Evolutionary conservation across 495 filamentous ascomycete species (phyloP), one percentile per base, ranked within the genome.

Genomic region (Aspergillus cavernicola): DNA sequence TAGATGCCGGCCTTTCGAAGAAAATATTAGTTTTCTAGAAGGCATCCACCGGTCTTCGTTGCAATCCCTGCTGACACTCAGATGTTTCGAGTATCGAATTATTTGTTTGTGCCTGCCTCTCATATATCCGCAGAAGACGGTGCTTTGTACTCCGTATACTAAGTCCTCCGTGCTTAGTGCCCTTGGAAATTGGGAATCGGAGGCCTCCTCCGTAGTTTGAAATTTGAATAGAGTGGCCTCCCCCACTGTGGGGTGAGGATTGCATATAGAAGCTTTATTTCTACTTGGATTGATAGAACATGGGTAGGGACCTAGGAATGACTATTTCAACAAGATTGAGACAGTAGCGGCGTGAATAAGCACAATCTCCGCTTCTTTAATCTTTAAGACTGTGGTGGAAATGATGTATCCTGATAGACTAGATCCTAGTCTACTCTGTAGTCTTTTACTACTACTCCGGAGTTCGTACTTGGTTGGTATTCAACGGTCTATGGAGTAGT

Each of bases 111-210:
- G 16, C 9, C 10, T 40, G 38, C 19, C 9, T 40, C 20, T 11
- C 38, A 23, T n/a, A 38, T 38, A n/a, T n/a, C 5, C 18, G 5
- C 36, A 19, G 36, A 6, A 11, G 36, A 38, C 36, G 18, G 36
- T 3, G 16, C 18, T 23, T 10, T 23, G 12, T 46, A n/a, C 43
- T 35, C 10, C 20, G 31, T 47, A 15, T 47, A 47, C 31, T 47
- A 36, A 47, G 44, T 47, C 44, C 43, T 22, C 43, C 43, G 43
- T 46, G 28, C 16, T 35, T 33, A 36, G 29, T 24, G 18, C 4
- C 0, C 20, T 36, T 45, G 31, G 3, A 42, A 42, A 42, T 42
- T 28, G 22, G 38, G 38, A 37, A 37, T 33, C 2, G 15, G 15
- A 33, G 32, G 9, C 26, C 26, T 33, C 3, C 12, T 8, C 3